A percentile compares a stretch with the other conserved stretches of the same genome.
These are phyloP conservation scores for Melampsora larici-populina DNA, from an alignment of 1,284 basidiomycete species.

Conservation along the genomic window DNA sequence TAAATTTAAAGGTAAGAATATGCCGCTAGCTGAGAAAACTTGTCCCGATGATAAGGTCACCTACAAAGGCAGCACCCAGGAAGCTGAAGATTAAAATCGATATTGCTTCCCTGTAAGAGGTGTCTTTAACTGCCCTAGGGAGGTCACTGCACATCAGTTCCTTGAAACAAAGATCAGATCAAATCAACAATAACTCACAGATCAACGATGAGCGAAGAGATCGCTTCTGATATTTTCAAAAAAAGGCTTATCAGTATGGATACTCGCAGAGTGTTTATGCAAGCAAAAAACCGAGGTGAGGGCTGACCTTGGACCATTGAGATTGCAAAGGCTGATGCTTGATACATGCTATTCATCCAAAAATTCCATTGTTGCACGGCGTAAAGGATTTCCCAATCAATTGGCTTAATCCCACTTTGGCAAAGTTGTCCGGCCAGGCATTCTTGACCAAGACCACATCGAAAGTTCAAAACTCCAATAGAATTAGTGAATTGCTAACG, in stretches of 20 bases:
- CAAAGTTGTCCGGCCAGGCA: neutral
- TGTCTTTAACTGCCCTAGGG: no score
- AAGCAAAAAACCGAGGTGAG: neutral
- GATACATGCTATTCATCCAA: conserved; percentile 3
- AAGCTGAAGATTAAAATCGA: no score
- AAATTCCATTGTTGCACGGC: conserved; percentile 2
- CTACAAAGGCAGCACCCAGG: no score
- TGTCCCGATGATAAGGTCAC: no score
- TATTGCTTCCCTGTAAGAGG: no score
- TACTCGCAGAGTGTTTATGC: neutral
- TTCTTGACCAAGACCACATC: neutral
- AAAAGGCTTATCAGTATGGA: neutral
- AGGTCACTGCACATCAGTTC: no score
- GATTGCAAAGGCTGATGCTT: neutral
- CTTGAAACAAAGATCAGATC: no score
- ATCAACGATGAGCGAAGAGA: neutral
- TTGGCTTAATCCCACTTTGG: neutral
- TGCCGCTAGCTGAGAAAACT: no score
- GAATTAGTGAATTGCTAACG: neutral
- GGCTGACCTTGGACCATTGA: neutral
- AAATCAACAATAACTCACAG: neutral
- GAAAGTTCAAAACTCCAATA: neutral
- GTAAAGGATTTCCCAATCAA: neutral
- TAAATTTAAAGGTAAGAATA: no score
- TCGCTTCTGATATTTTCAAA: no score